A percentile compares a stretch with the other conserved stretches of the same genome.
Conservation (phyloP, 495 filamentous ascomycete genomes). For the Delitschia confertaspora region DNA sequence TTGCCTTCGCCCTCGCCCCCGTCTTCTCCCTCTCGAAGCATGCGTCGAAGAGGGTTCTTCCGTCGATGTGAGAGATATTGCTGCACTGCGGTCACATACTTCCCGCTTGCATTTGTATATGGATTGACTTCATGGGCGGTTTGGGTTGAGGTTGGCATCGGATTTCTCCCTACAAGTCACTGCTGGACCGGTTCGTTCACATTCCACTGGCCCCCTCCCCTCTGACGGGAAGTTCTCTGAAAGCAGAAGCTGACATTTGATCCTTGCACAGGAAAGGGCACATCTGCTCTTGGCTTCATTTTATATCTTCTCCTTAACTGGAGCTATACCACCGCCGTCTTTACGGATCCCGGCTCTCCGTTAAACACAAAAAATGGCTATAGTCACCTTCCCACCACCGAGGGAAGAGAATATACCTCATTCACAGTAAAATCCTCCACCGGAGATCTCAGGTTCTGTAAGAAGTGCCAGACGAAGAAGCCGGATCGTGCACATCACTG, state of each 20-base stretch:
- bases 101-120: slow-evolving; percentile 85
- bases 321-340: slow-evolving; percentile 85
- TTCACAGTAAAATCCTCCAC: slow-evolving; percentile 79
- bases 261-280: slow-evolving; percentile 22
- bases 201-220: background rate
- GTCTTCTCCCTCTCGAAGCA: slow-evolving; percentile 21
- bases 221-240: too few species aligned
- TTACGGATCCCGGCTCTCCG: slow-evolving; percentile 76
- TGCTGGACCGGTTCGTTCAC: slow-evolving; percentile 57
- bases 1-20: slow-evolving; percentile 27
- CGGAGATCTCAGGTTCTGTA: slow-evolving; percentile 80
- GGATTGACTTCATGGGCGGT: slow-evolving; percentile 81
- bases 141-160: slow-evolving; percentile 74
- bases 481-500: slow-evolving; percentile 96
- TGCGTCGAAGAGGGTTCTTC: slow-evolving; percentile 51
- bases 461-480: slow-evolving; percentile 90
- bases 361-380: slow-evolving; percentile 47
- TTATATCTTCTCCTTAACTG: slow-evolving; percentile 76
- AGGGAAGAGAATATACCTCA: slow-evolving; percentile 54
- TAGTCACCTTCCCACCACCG: slow-evolving; percentile 54
- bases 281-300: slow-evolving; percentile 51
- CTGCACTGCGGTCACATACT: slow-evolving; percentile 70
- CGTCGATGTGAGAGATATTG: slow-evolving; percentile 75
- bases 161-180: slow-evolving; percentile 42
- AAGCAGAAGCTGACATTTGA: background rate